Base-by-base conservation (phyloP, 73 alveolate genomes). In the Vitrella brassicaformis region DNA sequence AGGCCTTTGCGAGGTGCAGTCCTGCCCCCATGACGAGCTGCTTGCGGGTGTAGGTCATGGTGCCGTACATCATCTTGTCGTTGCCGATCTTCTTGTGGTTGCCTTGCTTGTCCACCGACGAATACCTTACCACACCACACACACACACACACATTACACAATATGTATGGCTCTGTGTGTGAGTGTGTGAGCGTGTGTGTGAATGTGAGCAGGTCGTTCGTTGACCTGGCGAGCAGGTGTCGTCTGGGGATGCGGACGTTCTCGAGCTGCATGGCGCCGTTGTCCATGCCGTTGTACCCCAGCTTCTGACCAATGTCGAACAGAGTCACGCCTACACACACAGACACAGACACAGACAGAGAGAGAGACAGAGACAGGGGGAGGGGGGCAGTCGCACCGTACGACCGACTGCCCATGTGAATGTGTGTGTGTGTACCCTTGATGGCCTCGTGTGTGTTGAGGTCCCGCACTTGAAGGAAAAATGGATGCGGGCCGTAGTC, bases 221-320 rank as follows among this genome's bases (percentile, higher is more conserved):
- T n/a, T 74, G 77, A 90, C 68, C 94, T 81, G 80, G 47, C 78
- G 19, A 92, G 87, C 92, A 90, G 82, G 32, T 79, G 47, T 28
- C 70, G 85, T 67, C 94, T 85, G 19, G 95, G 95, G 77, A 92
- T 89, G 47, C 98, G 47, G 25, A 85, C 90, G 77, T 92, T 80
- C 31, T 72, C 71, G 66, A 90, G 68, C 28, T 80, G 83, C 73
- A 90, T 31, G 73, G 45, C 90, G 9, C 98, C 98, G 76, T 90
- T 92, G 72, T 92, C 98, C 71, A 87, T 92, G 74, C 86, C 82
- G 56, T 90, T 84, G 71, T 79, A 90, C 31, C 98, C 98, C 29
- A 85, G 78, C 74, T 92, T 92, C 19, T 95, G 95, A 65, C 98
- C 98, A 30, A 92, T 92, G 47, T 88, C 96, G 65, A 96, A 96